Percentiles rank a stretch among this genome's conserved stretches.
Evolutionary conservation across 352 stramenopile genomes (phyloP).

Genomic region (Hyaloperonospora brassicae): DNA sequence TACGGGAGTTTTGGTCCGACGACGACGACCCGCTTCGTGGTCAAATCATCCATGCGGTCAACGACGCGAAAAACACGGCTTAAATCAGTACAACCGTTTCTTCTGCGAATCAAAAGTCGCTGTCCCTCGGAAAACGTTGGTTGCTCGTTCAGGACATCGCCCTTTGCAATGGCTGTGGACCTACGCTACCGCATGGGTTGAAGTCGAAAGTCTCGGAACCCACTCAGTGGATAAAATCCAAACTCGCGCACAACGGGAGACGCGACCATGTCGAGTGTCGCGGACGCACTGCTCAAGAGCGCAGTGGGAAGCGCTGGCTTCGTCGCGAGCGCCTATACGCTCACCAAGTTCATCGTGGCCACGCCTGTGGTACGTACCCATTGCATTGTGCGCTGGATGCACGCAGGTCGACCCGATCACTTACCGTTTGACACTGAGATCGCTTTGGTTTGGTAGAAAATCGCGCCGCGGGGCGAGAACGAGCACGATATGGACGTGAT

Average conservation of each 20-base stretch:
- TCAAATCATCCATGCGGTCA: too few relatives aligned
- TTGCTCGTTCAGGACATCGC: too few relatives aligned
- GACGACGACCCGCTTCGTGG: too few relatives aligned
- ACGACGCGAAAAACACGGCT: too few relatives aligned
- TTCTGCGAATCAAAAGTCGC: too few relatives aligned
- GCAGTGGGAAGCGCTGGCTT: conserved; percentile 65
- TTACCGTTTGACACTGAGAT: conserved; percentile 5
- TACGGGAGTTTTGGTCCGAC: background rate
- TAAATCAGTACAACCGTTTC: too few relatives aligned
- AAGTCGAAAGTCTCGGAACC: too few relatives aligned
- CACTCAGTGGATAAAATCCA: too few relatives aligned
- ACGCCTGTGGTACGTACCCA: conserved; percentile 48
- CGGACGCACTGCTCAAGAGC: conserved; percentile 59
- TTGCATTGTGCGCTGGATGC: background rate
- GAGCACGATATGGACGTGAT: conserved; percentile 69
- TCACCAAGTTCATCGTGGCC: conserved; percentile 74
- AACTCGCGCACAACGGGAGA: background rate
- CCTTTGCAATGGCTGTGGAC: too few relatives aligned
- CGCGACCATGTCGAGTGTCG: conserved; percentile 42
- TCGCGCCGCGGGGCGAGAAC: conserved; percentile 34
- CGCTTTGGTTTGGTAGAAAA: conserved; percentile 34
- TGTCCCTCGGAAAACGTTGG: too few relatives aligned
- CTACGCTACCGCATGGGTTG: too few relatives aligned
- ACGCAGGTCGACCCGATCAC: background rate
- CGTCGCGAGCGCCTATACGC: conserved; percentile 59